phyloP scores from a whole-genome alignment of 1,139 yeast genomes.

The Protomyces macrosporus region DNA sequence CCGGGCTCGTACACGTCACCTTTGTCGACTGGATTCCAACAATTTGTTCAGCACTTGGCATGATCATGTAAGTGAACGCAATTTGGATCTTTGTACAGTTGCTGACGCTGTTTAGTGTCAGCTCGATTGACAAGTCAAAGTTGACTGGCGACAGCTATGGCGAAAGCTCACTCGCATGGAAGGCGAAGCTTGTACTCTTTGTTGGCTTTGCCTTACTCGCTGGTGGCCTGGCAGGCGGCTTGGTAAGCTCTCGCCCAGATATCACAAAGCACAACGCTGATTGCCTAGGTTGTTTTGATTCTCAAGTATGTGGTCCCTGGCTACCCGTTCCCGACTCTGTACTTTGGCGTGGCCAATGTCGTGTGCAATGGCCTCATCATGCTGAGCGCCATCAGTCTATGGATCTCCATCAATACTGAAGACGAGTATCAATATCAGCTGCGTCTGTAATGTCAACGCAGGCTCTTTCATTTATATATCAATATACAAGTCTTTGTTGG shows the following conservation, averaged over 20 bases:
- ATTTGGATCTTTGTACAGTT: neutral
- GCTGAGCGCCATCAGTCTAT: conserved; percentile 40
- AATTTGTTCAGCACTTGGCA: conserved; percentile 80
- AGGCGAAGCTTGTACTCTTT: conserved; percentile 82
- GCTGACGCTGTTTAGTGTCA: conserved; percentile 44
- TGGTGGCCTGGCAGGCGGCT: conserved; percentile 89
- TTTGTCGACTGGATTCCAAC: conserved; percentile 95
- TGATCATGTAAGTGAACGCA: conserved; percentile 50
- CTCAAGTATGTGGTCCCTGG: conserved; percentile 77
- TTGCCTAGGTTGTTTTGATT: conserved; percentile 51
- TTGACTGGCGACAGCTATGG: conserved; percentile 52
- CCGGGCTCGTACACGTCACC: conserved; percentile 77
- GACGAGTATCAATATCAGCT: conserved; percentile 28
- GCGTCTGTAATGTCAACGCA: neutral
- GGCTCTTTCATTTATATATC: neutral
- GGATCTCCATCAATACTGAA: conserved; percentile 27
- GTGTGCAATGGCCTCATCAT: conserved; percentile 72
- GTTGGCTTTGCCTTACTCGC: conserved; percentile 89
- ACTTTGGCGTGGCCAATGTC: conserved; percentile 91
- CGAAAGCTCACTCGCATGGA: conserved; percentile 67
- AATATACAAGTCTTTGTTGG: too few relatives aligned
- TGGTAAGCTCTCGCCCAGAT: conserved; percentile 45
- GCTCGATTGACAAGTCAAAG: conserved; percentile 81
- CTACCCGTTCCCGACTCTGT: conserved; percentile 76
- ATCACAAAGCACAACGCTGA: neutral